Percentiles rank a stretch among this genome's conserved stretches.
Conservation (phyloP, 208 protist species). For the Angomonas deanei region DNA sequence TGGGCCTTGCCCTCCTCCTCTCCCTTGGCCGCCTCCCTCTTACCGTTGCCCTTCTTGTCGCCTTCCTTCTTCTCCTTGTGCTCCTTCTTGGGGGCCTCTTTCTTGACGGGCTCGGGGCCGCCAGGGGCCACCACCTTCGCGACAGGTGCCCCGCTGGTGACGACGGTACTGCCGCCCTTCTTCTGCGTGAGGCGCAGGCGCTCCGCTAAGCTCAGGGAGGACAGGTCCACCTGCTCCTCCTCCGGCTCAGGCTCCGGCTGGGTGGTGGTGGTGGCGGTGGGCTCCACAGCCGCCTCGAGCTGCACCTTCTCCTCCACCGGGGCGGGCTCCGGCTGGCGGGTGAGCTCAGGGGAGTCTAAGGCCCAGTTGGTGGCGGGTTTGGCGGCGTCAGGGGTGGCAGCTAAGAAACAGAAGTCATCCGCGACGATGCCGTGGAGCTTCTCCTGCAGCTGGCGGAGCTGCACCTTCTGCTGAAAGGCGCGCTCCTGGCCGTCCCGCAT, state of each 20-base stretch:
- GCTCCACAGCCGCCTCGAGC: slow-evolving; percentile 6
- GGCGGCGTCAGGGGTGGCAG: not conserved
- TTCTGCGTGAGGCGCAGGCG: slow-evolving; percentile 10
- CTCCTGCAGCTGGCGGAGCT: slow-evolving; percentile 40
- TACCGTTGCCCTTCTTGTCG: not conserved
- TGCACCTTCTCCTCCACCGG: not conserved
- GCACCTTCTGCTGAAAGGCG: slow-evolving; percentile 58
- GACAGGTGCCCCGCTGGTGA: not conserved
- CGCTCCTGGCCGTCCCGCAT: slow-evolving; percentile 4
- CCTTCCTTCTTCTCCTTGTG: not conserved
- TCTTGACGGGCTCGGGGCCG: not conserved
- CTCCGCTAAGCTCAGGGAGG: slow-evolving; percentile 13
- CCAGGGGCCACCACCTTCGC: not conserved
- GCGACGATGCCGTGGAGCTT: slow-evolving; percentile 49
- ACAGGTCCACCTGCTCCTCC: slow-evolving; percentile 6
- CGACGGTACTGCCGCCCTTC: not conserved
- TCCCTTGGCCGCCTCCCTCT: not conserved
- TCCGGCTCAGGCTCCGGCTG: not conserved
- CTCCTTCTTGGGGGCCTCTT: not conserved
- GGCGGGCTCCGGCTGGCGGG: not conserved
- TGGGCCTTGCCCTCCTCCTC: not conserved
- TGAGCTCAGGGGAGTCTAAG: slow-evolving; percentile 28
- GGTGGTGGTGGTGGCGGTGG: not conserved
- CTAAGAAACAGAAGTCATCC: slow-evolving; percentile 31
- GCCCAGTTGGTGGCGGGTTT: slow-evolving; percentile 25